A percentile compares a stretch with the other conserved stretches of the same genome.
Conservation (phyloP, 805 yeast species). For the Metschnikowia santaceciliae region DNA sequence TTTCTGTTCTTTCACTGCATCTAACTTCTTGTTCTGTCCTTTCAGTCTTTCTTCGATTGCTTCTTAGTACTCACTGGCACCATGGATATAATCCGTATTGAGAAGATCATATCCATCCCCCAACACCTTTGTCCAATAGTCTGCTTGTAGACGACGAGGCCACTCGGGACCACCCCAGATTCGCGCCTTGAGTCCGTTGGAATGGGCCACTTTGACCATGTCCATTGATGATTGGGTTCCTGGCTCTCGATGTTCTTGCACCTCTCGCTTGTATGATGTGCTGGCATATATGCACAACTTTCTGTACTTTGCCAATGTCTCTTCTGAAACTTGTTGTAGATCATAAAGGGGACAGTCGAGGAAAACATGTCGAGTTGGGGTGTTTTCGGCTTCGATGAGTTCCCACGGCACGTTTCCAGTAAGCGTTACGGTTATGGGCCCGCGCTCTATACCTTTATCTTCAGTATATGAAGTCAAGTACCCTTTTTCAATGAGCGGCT, state of each 20-base stretch:
- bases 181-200: conserved; percentile 49
- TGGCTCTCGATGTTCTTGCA: conserved; percentile 3
- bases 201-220: conserved; percentile 44
- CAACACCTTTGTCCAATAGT: conserved; percentile 48
- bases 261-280: conserved; percentile 33
- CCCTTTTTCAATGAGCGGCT: conserved; percentile 43
- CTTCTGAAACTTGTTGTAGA: conserved; percentile 21
- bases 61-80: conserved; percentile 15
- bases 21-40: no score
- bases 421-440: conserved; percentile 59
- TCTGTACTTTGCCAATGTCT: conserved; percentile 21
- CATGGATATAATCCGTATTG: conserved; percentile 59
- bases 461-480: conserved; percentile 51
- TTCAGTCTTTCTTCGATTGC: neutral
- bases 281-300: conserved; percentile 40
- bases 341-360: conserved; percentile 49
- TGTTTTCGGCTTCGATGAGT: conserved; percentile 19
- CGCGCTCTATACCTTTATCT: conserved; percentile 32
- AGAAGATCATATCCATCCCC: conserved; percentile 52
- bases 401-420: conserved; percentile 63
- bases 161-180: conserved; percentile 72
- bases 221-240: conserved; percentile 15
- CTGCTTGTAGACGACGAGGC: conserved; percentile 48
- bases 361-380: conserved; percentile 35
- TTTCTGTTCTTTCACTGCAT: no score